Conservation (phyloP, 225 moss, liverwort and hornwort species). For the Lunularia cruciata region DNA sequence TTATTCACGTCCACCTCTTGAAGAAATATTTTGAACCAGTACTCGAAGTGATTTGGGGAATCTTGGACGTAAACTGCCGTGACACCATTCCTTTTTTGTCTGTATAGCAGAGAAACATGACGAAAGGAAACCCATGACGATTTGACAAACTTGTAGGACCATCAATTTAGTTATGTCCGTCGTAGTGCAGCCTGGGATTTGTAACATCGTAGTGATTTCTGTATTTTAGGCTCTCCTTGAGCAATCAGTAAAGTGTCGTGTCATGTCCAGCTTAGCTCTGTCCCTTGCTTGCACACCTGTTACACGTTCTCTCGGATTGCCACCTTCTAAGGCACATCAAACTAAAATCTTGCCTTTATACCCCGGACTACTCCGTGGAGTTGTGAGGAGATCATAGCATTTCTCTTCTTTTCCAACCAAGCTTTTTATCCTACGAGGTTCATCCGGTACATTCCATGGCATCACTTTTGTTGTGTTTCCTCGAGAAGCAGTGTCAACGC, state of each 20-base stretch:
- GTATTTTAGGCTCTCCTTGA: conserved; percentile 13
- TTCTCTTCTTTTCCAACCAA: too few species aligned
- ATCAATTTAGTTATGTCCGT: conserved; percentile 15
- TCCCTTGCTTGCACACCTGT: too few species aligned
- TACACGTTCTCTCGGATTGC: too few species aligned
- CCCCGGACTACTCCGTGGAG: too few species aligned
- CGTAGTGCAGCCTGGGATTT: conserved; percentile 21
- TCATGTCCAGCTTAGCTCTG: too few species aligned
- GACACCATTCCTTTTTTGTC: conserved; percentile 22
- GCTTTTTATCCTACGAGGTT: too few species aligned
- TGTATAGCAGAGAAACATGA: conserved; percentile 13
- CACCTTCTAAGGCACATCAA: too few species aligned
- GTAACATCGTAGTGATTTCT: conserved; percentile 25
- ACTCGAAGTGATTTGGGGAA: conserved; percentile 4
- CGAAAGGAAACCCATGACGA: conserved; percentile 4
- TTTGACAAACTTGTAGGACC: conserved; percentile 16
- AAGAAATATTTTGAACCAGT: conserved; percentile 19
- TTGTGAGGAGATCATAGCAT: too few species aligned
- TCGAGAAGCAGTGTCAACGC: too few species aligned
- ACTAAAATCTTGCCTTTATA: too few species aligned
- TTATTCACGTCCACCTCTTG: conserved; percentile 9
- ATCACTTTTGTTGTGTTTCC: too few species aligned
- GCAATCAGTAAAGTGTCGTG: conserved; percentile 9
- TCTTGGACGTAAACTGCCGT: conserved; percentile 17
- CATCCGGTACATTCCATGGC: too few species aligned